Base-by-base conservation (phyloP, 2,329 filamentous ascomycete species). In the Hypoxylon sp. region DNA sequence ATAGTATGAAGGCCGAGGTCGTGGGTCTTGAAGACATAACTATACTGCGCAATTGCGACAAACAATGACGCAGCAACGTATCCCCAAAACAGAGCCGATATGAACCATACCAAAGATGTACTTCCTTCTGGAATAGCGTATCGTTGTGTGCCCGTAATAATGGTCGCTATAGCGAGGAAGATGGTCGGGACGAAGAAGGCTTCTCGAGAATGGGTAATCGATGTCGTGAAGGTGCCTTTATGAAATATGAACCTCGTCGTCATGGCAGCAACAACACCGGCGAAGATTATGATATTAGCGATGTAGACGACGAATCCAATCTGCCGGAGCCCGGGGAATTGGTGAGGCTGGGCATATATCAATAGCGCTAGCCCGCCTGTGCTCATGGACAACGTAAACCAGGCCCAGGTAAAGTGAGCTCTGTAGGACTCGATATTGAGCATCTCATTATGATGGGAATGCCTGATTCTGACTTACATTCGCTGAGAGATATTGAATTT, bases 351-450 rank as follows among this genome's bases (percentile, higher is more conserved):
- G 2, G 85, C 84, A 39, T 83, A 82, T 39, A 94, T 83, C n/a
- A 93, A 83, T 2, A 91, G 79, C 0, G 91, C 87, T 1, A 94
- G 79, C 0, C 91, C 91, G 27, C 92, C 92, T 0, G 91, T 92
- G 47, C 89, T 91, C 91, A 93, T 93, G 1, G 90, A 89, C 31
- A 89, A 82, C 2, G 91, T 91, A 78, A 90, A 94, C 91, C 91
- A 93, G 21, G 88, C 89, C 90, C 89, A 90, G 0, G 88, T 90
- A 74, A 91, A 89, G 79, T 90, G 88, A 54, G 57, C 53, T 65
- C 65, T 68, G 39, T 21, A 10, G 24, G 10, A 37, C 21, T n/a
- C n/a, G 10, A 31, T 24, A 27, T 61, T 24, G 60, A 53, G 35
- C n/a, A 50, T 17, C 24, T 50, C 8, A n/a, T 8, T 3, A 3